These are phyloP conservation scores for Epicoccum nigrum DNA, from an alignment of 2,329 filamentous ascomycete genomes.

Conservation along the genomic window DNA sequence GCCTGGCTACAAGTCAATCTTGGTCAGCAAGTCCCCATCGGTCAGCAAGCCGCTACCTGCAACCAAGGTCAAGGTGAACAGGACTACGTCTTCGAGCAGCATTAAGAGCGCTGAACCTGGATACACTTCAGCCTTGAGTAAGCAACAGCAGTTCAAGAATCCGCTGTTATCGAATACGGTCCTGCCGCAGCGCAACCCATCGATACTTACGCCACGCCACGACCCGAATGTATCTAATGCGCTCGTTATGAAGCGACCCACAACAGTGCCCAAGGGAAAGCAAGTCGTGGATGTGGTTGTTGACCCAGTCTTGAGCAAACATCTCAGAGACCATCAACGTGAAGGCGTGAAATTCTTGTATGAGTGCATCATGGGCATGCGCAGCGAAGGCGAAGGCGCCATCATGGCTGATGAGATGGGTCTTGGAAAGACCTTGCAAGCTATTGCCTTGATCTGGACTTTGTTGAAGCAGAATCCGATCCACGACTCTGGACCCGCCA, in stretches of 20 bases:
- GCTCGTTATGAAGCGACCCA: constrained; percentile 70
- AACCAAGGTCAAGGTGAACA: constrained; percentile 28
- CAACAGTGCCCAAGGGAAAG: constrained; percentile 63
- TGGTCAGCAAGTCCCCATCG: background rate
- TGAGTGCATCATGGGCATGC: constrained; percentile 77
- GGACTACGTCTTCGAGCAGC: constrained; percentile 13
- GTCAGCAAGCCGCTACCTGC: background rate
- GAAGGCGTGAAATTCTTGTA: constrained; percentile 75
- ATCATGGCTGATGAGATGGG: constrained; percentile 80
- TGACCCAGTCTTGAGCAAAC: constrained; percentile 68
- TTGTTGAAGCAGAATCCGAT: constrained; percentile 74
- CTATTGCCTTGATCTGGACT: constrained; percentile 74
- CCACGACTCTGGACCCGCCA: constrained; percentile 62
- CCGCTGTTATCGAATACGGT: constrained; percentile 63
- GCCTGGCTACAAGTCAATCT: constrained; percentile 23
- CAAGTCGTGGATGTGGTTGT: constrained; percentile 75
- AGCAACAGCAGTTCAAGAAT: constrained; percentile 64
- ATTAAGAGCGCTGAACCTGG: constrained; percentile 46
- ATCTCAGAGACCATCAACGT: constrained; percentile 70
- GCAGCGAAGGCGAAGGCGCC: constrained; percentile 69
- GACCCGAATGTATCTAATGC: constrained; percentile 65
- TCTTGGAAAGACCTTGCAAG: constrained; percentile 74
- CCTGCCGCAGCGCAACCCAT: constrained; percentile 54
- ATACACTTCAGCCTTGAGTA: constrained; percentile 45
- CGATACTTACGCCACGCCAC: constrained; percentile 66